A percentile compares a stretch with the other conserved stretches of the same genome.
Evolutionary conservation across 2,329 filamentous ascomycete species (phyloP).

Genomic region (Sporothrix schenckii): DNA sequence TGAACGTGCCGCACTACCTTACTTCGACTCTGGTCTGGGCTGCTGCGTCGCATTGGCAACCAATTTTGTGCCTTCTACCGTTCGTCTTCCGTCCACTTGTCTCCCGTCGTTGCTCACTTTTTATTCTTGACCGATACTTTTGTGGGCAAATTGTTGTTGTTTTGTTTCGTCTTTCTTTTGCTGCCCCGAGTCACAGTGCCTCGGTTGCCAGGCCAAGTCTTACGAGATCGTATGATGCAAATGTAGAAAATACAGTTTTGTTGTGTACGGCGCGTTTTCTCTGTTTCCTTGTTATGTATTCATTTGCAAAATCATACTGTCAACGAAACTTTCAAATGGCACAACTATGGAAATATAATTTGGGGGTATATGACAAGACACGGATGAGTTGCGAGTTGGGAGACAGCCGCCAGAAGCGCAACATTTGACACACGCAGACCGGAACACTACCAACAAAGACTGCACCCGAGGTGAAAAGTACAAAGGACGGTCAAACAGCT

Average conservation of each 20-base stretch:
- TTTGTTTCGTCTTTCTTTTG: background rate
- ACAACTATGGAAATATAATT: background rate
- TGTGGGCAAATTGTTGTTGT: background rate
- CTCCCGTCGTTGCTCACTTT: background rate
- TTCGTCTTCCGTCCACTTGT: background rate
- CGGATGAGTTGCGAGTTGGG: background rate
- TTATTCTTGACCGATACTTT: background rate
- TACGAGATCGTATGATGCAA: conserved; percentile 1
- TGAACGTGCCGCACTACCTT: background rate
- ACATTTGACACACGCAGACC: conserved; percentile 2
- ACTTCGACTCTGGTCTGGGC: background rate
- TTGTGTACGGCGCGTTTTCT: background rate
- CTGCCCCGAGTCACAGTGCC: background rate
- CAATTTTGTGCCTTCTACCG: background rate
- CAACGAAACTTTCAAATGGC: background rate
- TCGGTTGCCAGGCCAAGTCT: background rate
- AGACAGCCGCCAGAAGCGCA: conserved; percentile 28
- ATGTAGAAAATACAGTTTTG: background rate
- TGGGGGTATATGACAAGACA: background rate
- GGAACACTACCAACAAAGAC: background rate
- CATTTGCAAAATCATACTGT: conserved; percentile 3
- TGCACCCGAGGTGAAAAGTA: too few relatives aligned
- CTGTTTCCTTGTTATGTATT: background rate
- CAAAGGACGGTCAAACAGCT: background rate
- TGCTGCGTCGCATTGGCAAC: conserved; percentile 7